Evolutionary conservation across 768 basidiomycete species (phyloP).

Genomic region (Leccinum boreale): DNA sequence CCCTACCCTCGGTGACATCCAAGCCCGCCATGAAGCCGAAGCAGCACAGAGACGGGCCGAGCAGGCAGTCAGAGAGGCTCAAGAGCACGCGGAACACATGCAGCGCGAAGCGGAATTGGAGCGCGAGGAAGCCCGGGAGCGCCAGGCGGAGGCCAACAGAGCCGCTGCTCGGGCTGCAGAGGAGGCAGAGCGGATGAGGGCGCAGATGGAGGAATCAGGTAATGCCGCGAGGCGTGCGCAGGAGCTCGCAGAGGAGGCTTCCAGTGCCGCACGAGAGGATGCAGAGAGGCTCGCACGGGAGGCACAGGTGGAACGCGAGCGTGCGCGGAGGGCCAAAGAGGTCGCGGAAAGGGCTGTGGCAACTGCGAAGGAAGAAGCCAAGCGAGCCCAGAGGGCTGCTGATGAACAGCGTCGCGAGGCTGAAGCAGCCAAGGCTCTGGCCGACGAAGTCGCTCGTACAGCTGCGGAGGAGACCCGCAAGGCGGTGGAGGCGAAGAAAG

Average conservation of each 20-base stretch:
- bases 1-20: slow-evolving; percentile 8
- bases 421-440: background rate
- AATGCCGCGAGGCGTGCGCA: background rate
- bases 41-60: slow-evolving; percentile 3
- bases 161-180: slow-evolving; percentile 8
- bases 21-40: slow-evolving; percentile 4
- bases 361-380: slow-evolving; percentile 2
- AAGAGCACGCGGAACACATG: background rate
- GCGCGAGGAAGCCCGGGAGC: background rate
- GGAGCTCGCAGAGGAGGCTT: slow-evolving; percentile 4
- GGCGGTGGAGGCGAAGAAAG: slow-evolving; percentile 7
- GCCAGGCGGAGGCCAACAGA: slow-evolving; percentile 8
- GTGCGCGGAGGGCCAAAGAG: background rate
- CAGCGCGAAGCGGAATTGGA: slow-evolving; percentile 4
- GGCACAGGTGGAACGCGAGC: slow-evolving; percentile 6
- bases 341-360: slow-evolving; percentile 4
- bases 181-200: slow-evolving; percentile 3
- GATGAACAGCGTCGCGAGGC: background rate
- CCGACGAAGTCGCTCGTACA: background rate
- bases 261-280: slow-evolving; percentile 7
- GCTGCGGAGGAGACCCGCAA: background rate
- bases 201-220: slow-evolving; percentile 6
- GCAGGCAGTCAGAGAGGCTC: slow-evolving; percentile 1
- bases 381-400: background rate
- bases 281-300: background rate